Base-by-base conservation (phyloP, 192 early-diverging fungal species). In the Umbelopsis ramanniana region DNA sequence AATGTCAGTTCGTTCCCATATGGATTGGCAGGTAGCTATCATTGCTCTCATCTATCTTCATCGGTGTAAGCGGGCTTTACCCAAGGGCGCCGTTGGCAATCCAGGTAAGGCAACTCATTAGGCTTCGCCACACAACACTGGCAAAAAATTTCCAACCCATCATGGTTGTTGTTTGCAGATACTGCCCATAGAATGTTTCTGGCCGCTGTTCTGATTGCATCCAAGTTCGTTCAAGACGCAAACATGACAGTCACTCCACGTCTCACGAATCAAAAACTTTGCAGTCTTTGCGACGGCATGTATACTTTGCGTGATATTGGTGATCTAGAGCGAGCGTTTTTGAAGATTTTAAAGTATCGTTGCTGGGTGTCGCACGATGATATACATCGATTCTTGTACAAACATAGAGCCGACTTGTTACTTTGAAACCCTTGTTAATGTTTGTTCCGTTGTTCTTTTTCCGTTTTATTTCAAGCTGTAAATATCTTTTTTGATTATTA, bases 171-270 rank as follows among this genome's bases (percentile, higher is more conserved):
- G 24, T 29, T 54, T 52, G 5, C 74, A 81, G 80, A 75, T 46
- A 81, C 80, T 7, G 71, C 67, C 17, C 80, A 81, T 71, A 47
- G 74, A 57, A 75, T 77, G 33, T 68, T 78, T 29, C 19, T 81
- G 5, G 77, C 80, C 0, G 67, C 80, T 37, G 22, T 81, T n/a
- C 40, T 81, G 9, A 70, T 76, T 3, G 76, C 80, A 6, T 78
- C 76, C 9, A 81, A 81, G 60, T 72, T 74, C 33, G 38, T 74
- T 15, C 75, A 74, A 15, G 75, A 71, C 4, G 74, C 72, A 24
- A 38, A 38, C 8, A 67, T 69, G 35, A 68, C 40, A 0, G 26
- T 23, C 23, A 40, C 40, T 33, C 70, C 71, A 52, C 63, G 55
- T 46, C 14, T 81, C 6, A 81, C 69, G 35, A 81, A 81, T 70